Evolutionary conservation across 768 basidiomycete genomes (phyloP).

Genomic region (Mycena olivaceomarginata): DNA sequence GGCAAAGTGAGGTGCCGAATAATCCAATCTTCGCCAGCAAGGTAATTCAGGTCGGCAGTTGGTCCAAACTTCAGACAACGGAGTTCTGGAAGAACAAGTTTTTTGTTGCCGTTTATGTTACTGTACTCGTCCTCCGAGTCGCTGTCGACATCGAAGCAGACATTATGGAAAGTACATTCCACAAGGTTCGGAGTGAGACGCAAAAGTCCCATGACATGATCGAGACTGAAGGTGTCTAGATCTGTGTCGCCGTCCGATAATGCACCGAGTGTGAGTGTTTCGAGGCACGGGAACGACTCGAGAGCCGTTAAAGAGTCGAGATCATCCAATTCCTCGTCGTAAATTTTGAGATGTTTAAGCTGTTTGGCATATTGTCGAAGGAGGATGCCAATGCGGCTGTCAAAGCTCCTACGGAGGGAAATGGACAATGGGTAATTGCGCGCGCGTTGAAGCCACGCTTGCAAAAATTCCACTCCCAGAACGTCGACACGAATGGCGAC

Average conservation of each 20-base stretch:
- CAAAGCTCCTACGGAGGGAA: not conserved
- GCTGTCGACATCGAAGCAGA: not conserved
- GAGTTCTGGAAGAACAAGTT: not conserved
- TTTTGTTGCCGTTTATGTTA: not conserved
- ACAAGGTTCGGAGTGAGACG: not conserved
- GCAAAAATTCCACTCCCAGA: not conserved
- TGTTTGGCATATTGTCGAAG: not conserved
- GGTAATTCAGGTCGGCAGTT: not conserved
- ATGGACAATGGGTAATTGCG: not conserved
- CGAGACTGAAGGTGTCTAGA: not conserved
- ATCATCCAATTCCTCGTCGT: not conserved
- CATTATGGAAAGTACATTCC: not conserved
- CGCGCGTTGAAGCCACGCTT: not conserved
- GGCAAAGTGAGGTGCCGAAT: not conserved
- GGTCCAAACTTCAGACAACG: not conserved
- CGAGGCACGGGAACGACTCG: not conserved
- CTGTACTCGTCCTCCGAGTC: not conserved
- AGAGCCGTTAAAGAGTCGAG: not conserved
- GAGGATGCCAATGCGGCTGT: not conserved
- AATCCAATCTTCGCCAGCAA: not conserved
- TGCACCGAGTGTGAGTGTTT: not conserved
- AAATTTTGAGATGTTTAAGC: not conserved
- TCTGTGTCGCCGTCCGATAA: not conserved
- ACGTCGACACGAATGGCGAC: not conserved
- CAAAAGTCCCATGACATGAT: not conserved